Percentiles rank a stretch among this genome's conserved stretches.
phyloP scores from a whole-genome alignment of 495 filamentous ascomycete species.

The Aspergillus sparsus region DNA sequence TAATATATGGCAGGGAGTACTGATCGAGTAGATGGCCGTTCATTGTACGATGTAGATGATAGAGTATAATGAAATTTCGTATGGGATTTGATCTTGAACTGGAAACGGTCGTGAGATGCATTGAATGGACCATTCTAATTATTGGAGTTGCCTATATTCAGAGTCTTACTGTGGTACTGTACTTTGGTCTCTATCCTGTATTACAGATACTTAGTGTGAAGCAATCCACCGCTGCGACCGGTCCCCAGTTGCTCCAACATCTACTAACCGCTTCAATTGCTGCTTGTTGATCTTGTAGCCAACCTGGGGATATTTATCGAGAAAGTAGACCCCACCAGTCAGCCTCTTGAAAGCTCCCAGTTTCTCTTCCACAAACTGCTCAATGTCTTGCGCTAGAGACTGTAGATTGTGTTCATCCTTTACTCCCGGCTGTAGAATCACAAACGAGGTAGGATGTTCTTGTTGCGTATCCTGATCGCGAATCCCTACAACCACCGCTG shows the following conservation, averaged over 20 bases:
- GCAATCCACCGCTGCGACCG: constrained; percentile 8
- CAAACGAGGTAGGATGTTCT: constrained; percentile 72
- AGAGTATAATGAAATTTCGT: no score
- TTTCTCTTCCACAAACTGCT: constrained; percentile 11
- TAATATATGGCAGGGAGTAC: no score
- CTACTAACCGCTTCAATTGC: constrained; percentile 6
- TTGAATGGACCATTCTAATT: no score
- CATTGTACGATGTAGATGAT: no score
- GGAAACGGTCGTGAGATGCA: no score
- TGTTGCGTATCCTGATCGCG: constrained; percentile 59
- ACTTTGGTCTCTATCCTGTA: no score
- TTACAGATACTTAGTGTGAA: no score
- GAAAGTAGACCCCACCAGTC: constrained; percentile 16
- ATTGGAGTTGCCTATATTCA: no score
- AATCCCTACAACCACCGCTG: constrained; percentile 73
- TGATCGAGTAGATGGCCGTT: no score
- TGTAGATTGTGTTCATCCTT: neutral
- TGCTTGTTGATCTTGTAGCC: constrained; percentile 19
- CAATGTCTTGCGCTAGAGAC: constrained; percentile 8
- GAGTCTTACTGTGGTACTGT: no score
- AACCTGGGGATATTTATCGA: constrained; percentile 14
- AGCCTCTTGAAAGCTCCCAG: constrained; percentile 12
- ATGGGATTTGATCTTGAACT: no score
- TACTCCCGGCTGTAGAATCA: constrained; percentile 44
- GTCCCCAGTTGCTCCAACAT: neutral